These are phyloP conservation scores for Castanopsis chinensis DNA, from an alignment of 306 rosid species.

Conservation along the genomic window DNA sequence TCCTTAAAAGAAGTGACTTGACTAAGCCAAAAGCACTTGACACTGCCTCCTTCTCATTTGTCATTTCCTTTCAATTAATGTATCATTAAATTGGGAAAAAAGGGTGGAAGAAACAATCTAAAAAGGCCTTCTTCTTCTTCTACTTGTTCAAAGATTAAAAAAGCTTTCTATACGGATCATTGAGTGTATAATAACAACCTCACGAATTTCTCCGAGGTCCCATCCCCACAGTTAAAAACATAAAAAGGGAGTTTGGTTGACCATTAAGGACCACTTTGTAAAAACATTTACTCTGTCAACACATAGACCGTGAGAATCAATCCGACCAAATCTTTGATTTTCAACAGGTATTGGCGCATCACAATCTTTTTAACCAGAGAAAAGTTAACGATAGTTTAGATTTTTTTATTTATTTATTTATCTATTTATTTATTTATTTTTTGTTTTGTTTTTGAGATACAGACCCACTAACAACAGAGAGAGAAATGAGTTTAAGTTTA, in stretches of 20 bases:
- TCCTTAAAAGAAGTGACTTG: constrained; percentile 71
- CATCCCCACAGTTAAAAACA: not conserved
- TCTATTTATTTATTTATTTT: too few species aligned
- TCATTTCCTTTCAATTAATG: constrained; percentile 20
- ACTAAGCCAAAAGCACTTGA: constrained; percentile 29
- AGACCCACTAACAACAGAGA: too few species aligned
- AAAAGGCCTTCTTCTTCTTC: constrained; percentile 25
- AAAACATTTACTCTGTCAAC: not conserved
- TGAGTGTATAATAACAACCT: constrained; percentile 32
- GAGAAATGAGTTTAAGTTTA: too few species aligned
- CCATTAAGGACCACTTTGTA: not conserved
- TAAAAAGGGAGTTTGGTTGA: not conserved
- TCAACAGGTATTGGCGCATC: too few species aligned
- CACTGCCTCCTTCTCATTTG: constrained; percentile 4
- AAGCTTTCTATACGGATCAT: constrained; percentile 32
- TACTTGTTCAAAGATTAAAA: constrained; percentile 21
- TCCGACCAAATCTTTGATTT: too few species aligned
- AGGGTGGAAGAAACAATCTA: constrained; percentile 13
- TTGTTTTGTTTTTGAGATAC: too few species aligned
- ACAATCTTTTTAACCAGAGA: too few species aligned
- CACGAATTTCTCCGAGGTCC: constrained; percentile 1
- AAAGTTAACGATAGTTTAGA: too few species aligned
- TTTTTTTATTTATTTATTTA: too few species aligned
- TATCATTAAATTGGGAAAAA: constrained; percentile 7
- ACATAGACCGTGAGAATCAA: too few species aligned